Conservation (phyloP, 805 yeast species). For the Ogataea philodendri region DNA sequence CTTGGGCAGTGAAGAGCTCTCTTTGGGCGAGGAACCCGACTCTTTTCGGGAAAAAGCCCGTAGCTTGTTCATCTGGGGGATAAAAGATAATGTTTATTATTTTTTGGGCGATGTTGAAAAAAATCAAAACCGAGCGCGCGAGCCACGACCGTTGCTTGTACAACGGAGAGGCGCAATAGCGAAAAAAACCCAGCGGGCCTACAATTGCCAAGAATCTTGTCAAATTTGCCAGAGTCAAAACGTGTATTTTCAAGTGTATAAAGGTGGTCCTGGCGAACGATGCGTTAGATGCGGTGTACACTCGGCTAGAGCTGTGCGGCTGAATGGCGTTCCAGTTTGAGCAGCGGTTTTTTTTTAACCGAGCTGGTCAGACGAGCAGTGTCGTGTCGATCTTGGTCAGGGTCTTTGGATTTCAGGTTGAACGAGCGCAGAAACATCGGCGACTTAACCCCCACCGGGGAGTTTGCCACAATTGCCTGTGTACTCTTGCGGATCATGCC, state of each 20-base stretch:
- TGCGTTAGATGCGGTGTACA: background rate
- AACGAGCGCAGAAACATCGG: conserved; percentile 19
- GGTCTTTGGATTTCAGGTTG: conserved; percentile 12
- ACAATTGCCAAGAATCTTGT: background rate
- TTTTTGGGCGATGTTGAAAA: background rate
- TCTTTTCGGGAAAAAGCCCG: conserved; percentile 25
- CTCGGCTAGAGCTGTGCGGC: background rate
- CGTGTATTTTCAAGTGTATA: too few relatives aligned
- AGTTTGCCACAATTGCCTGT: conserved; percentile 8
- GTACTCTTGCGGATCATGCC: conserved; percentile 22
- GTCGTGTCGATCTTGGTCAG: background rate
- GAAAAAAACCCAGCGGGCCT: background rate
- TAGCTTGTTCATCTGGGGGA: conserved; percentile 24
- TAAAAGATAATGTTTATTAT: conserved; percentile 3
- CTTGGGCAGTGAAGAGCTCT: conserved; percentile 15
- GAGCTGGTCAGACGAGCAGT: background rate
- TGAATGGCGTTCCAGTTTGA: conserved; percentile 4
- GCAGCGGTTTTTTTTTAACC: conserved; percentile 3
- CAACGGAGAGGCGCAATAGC: background rate
- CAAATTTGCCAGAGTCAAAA: too few relatives aligned
- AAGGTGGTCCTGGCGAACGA: background rate
- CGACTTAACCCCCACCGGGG: conserved; percentile 4
- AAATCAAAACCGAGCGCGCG: background rate
- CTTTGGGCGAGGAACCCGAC: conserved; percentile 15
- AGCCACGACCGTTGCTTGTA: background rate